phyloP scores from a whole-genome alignment of 805 yeast genomes.

The Kodamaea laetipori region DNA sequence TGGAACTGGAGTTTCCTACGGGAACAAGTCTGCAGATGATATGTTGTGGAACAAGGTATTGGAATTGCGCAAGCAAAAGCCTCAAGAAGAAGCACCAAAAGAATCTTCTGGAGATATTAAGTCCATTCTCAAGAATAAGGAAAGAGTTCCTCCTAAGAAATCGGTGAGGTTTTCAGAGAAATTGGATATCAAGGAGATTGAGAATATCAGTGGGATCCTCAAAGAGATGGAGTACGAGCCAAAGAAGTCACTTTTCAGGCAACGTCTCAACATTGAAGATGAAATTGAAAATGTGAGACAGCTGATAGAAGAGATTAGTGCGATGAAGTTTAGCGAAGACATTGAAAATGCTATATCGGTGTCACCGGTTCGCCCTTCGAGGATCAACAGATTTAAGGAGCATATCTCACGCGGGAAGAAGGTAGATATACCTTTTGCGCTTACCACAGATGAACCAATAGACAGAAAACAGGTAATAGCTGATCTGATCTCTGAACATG shows the following conservation, averaged over 20 bases:
- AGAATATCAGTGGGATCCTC: constrained; percentile 53
- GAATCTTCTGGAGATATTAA: constrained; percentile 9
- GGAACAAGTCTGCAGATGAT: constrained; percentile 19
- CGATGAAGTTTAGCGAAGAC: not conserved
- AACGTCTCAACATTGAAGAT: constrained; percentile 8
- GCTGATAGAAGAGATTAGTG: constrained; percentile 4
- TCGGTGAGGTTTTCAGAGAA: constrained; percentile 56
- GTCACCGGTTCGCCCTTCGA: not conserved
- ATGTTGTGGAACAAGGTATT: constrained; percentile 46
- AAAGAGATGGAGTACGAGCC: constrained; percentile 25
- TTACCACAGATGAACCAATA: constrained; percentile 11
- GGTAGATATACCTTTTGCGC: not conserved
- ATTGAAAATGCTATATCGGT: not conserved
- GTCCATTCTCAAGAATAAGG: constrained; percentile 4
- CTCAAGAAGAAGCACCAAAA: constrained; percentile 11
- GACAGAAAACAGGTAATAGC: constrained; percentile 17
- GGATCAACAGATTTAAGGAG: constrained; percentile 5
- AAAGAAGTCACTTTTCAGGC: constrained; percentile 17
- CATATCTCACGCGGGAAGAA: constrained; percentile 5
- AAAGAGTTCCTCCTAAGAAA: constrained; percentile 25
- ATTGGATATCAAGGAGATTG: constrained; percentile 61
- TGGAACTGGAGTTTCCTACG: constrained; percentile 20
- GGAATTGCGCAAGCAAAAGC: constrained; percentile 21
- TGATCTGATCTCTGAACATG: constrained; percentile 18
- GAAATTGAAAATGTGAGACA: constrained; percentile 4